A percentile compares a stretch with the other conserved stretches of the same genome.
phyloP scores from a whole-genome alignment of 202 grass and related monocot genomes.

The Thinopyrum obtusiflorum region DNA sequence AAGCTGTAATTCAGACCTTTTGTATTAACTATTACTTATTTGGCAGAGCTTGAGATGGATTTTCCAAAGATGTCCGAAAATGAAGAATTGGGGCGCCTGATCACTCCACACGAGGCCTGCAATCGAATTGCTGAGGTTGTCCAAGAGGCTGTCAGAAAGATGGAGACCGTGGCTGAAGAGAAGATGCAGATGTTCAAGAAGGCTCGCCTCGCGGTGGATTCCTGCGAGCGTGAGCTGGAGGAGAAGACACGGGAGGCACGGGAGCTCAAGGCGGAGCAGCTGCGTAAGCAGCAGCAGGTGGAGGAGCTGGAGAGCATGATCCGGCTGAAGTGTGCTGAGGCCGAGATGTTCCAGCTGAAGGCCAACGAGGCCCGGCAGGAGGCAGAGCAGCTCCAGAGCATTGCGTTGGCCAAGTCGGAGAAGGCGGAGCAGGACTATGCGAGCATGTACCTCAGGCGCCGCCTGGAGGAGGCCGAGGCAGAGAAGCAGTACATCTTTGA shows the following conservation, averaged over 20 bases:
- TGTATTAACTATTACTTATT: not conserved
- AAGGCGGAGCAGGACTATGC: conserved; percentile 78
- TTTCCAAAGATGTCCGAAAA: conserved; percentile 43
- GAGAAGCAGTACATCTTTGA: conserved; percentile 81
- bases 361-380: conserved; percentile 73
- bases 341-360: conserved; percentile 91
- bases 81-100: conserved; percentile 54
- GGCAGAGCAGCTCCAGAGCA: conserved; percentile 69
- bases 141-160: conserved; percentile 73
- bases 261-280: conserved; percentile 50
- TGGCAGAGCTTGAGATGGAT: conserved; percentile 69
- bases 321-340: conserved; percentile 68
- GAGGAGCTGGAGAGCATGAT: conserved; percentile 78
- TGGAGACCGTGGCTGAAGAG: conserved; percentile 74
- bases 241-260: conserved; percentile 52
- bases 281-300: conserved; percentile 53
- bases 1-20: not conserved
- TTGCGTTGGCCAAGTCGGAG: conserved; percentile 65
- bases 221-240: conserved; percentile 63
- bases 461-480: conserved; percentile 83
- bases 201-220: conserved; percentile 45
- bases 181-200: conserved; percentile 60
- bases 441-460: conserved; percentile 72
- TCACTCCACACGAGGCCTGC: conserved; percentile 76
- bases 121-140: conserved; percentile 69